These are phyloP conservation scores for Umbelopsis sp. DNA, from an alignment of 371 early-diverging fungal genomes.

Conservation along the genomic window DNA sequence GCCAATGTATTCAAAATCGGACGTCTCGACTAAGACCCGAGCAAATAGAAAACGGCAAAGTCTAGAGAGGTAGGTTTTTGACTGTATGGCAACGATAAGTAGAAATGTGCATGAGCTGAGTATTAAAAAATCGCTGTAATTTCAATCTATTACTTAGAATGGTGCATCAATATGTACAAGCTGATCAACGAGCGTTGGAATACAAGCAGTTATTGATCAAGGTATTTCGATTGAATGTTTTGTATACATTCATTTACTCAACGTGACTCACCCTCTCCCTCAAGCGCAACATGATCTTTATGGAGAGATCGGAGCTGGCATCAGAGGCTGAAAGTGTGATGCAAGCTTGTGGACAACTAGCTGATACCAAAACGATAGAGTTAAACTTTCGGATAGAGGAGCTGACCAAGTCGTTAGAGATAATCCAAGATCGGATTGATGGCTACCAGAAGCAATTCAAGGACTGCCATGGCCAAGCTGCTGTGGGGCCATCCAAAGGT, in stretches of 20 bases:
- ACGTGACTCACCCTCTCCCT: background rate
- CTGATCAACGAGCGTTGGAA: background rate
- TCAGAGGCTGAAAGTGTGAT: background rate
- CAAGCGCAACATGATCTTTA: constrained; percentile 5
- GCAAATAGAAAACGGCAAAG: background rate
- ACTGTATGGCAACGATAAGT: no score
- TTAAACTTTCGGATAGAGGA: background rate
- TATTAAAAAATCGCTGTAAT: no score
- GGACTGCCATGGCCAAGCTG: background rate
- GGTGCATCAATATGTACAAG: constrained; percentile 13
- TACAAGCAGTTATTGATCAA: constrained; percentile 11
- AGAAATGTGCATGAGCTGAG: no score
- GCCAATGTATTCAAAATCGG: background rate
- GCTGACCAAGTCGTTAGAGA: background rate
- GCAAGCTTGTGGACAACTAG: background rate
- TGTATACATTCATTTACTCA: background rate
- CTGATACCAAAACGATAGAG: background rate
- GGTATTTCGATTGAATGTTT: background rate
- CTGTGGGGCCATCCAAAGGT: background rate
- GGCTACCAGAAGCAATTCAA: background rate
- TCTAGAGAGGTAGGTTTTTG: background rate
- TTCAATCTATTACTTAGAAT: background rate
- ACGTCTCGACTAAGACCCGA: background rate
- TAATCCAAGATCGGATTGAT: background rate
- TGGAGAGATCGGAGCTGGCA: background rate